Evolutionary conservation across 257 asterid species (phyloP), one percentile per base, ranked within the genome.

Genomic region (Vinca minor): DNA sequence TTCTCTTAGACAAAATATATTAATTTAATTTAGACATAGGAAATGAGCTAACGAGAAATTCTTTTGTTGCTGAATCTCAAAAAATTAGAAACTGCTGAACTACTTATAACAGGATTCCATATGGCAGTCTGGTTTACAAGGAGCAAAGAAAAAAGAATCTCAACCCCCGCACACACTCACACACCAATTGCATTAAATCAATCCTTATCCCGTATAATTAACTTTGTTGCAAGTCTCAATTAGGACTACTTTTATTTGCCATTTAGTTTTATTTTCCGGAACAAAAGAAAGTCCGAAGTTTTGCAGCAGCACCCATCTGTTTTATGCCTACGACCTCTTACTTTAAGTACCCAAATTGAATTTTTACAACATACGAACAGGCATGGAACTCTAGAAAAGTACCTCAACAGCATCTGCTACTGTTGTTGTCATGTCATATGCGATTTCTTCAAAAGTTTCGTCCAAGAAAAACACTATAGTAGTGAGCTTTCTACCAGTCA

Each of bases 371-470:
- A 25, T 23, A 15, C 56, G 8, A 38, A 32, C 47, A 34, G 5
- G 13, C 39, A 38, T n/a, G 26, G 12, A 23, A 36, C 5, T 28
- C 17, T 31, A 32, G 18, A 66, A 17, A 21, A 14, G 64, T 93
- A 94, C 99, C 99, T 90, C 99, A 63, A 94, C 88, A 54, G 96
- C 87, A 73, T 94, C 99, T 69, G 89, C 86, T 63, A 86, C 96
- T 57, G 96, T 94, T 45, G 99, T 90, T 71, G 97, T 66, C 95
- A 94, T 94, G 83, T 87, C 97, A 55, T 87, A 94, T 13, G 97
- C 82, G 68, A 94, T 94, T 78, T 94, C 99, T 76, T 90, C 99
- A 73, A 89, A 94, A 45, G 99, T 94, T 79, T 94, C 99, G 36
- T 94, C 97, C 87, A 94, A 79, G 86, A 94, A 93, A 79, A 90